Evolutionary conservation across 768 basidiomycete genomes (phyloP), one percentile per base, ranked within the genome.

Genomic region (Rhodotorula taiwanensis): DNA sequence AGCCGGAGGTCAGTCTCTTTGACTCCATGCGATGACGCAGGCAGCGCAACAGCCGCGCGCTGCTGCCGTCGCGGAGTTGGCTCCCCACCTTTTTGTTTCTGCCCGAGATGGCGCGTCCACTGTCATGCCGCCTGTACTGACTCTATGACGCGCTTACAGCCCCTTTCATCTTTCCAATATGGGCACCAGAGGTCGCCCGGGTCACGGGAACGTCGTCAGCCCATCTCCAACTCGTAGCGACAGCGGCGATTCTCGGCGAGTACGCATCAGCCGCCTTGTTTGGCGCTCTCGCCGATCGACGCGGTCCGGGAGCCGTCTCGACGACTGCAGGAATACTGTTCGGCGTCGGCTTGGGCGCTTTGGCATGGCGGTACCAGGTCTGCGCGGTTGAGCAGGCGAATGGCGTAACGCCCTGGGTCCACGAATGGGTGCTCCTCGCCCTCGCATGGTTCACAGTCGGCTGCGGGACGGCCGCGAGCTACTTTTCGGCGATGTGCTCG

Each of bases 401-500:
- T 13, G 45, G 43, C 21, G 49, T 41, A 31, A 25, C 25, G 31
- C 20, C 30, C 7, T 34, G 53, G 23, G 13, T 23, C 11, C 28
- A 25, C 8, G 47, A 62, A 45, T 66, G 52, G 51, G n/a, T 50
- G 28, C 20, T 42, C 16, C 41, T 70, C 21, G 47, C 44, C 3
- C 16, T 16, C 13, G 44, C 18, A 16, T 69, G 65, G 50, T 59
- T 63, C 56, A 43, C 66, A 11, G 61, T 60, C 13, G 71, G 71
- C 3, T 36, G 48, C 25, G 71, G 56, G 6, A 64, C 69, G 21
- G 64, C 64, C 15, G 69, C 44, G 23, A 31, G 34, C 23, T 72
- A 72, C 64, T 68, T 72, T 42, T 49, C 55, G 1, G 60, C 62
- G 3, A 31, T 72, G 23, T 64, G 65, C 53, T 41, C 69, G 6